These are phyloP conservation scores for Coemansia sp. DNA, from an alignment of 192 early-diverging fungal species.

Conservation along the genomic window DNA sequence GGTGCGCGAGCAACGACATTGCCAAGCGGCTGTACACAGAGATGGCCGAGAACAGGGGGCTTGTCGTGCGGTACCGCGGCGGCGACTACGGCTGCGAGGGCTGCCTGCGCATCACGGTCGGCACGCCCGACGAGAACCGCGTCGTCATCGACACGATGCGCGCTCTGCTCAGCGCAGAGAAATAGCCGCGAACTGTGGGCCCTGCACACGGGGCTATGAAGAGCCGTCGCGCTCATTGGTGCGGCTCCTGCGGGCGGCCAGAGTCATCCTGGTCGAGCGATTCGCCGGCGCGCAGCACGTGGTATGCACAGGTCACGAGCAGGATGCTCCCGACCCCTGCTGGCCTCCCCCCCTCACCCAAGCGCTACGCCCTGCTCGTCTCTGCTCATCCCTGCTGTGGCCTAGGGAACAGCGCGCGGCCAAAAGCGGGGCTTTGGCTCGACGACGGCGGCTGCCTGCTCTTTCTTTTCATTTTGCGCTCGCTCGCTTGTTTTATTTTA, in stretches of 20 bases:
- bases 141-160: conserved; percentile 57
- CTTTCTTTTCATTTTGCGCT: neutral
- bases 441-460: neutral
- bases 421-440: neutral
- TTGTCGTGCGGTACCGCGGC: conserved; percentile 95
- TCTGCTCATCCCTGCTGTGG: too few species aligned
- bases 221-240: neutral
- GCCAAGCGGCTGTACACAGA: conserved; percentile 75
- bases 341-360: neutral
- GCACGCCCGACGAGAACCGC: conserved; percentile 80
- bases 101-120: conserved; percentile 92
- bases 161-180: conserved; percentile 13
- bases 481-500: too few species aligned
- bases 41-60: conserved; percentile 78
- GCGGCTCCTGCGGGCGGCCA: neutral
- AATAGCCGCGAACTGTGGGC: conserved; percentile 7
- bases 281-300: conserved; percentile 15
- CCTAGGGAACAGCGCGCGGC: neutral
- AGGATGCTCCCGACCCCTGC: neutral
- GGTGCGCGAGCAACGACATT: conserved; percentile 64
- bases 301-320: conserved; percentile 23
- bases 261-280: conserved; percentile 4
- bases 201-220: neutral
- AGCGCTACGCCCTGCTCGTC: too few species aligned
- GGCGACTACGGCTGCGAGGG: conserved; percentile 88